Percentiles rank a stretch among this genome's conserved stretches.
phyloP scores from a whole-genome alignment of 192 early-diverging fungal species.

The Coemansia sp. region DNA sequence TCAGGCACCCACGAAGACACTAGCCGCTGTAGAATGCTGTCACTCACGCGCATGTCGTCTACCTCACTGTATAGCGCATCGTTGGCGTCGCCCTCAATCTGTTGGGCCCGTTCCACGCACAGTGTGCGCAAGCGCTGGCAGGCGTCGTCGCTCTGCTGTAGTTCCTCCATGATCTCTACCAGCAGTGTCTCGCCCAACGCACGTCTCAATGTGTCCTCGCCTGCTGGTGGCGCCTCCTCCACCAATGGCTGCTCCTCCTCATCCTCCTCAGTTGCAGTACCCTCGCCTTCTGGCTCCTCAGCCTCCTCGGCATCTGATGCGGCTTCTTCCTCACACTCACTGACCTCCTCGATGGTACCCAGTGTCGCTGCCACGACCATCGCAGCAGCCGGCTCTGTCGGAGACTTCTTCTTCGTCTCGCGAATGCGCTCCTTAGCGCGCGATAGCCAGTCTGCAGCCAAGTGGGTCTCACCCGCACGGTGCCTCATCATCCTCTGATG shows the following conservation, averaged over 20 bases:
- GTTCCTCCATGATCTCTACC: background rate
- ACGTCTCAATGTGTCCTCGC: background rate
- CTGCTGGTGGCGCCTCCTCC: background rate
- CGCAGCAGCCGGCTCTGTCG: too few relatives aligned
- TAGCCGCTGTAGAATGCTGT: background rate
- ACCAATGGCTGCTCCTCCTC: background rate
- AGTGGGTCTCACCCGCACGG: background rate
- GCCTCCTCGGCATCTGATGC: background rate
- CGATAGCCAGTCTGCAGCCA: conserved; percentile 21
- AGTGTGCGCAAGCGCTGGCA: background rate
- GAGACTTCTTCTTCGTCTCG: background rate
- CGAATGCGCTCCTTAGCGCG: background rate
- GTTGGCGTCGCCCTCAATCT: background rate
- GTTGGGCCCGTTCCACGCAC: background rate
- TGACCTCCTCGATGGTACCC: background rate
- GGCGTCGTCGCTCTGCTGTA: background rate
- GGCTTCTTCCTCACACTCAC: background rate
- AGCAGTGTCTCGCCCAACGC: background rate
- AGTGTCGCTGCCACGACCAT: background rate
- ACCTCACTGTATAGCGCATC: background rate
- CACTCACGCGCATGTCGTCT: background rate
- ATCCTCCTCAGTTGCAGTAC: background rate
- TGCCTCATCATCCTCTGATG: conserved; percentile 15
- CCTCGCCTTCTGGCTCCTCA: background rate
- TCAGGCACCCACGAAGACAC: background rate